A percentile compares a stretch with the other conserved stretches of the same genome.
Conservation (phyloP, 2,329 filamentous ascomycete genomes). For the Plenodomus biglobosus region DNA sequence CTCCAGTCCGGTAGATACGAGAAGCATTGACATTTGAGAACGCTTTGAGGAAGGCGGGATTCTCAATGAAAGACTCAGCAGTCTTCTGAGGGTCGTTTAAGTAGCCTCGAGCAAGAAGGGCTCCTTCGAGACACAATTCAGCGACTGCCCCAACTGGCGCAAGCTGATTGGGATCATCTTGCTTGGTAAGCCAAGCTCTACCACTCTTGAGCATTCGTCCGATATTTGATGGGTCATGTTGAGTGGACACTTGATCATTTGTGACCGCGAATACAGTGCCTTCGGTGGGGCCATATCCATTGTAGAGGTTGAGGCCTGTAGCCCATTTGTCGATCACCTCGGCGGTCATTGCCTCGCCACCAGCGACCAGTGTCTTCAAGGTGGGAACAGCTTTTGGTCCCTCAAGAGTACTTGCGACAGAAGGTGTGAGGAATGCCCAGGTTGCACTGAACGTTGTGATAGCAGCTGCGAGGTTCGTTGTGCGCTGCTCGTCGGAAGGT, state of each 20-base stretch:
- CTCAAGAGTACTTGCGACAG: conserved; percentile 39
- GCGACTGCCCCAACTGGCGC: conserved; percentile 34
- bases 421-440: conserved; percentile 41
- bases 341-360: conserved; percentile 30
- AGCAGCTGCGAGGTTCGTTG: conserved; percentile 47
- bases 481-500: conserved; percentile 45
- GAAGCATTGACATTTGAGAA: conserved; percentile 8
- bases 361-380: conserved; percentile 43
- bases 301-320: conserved; percentile 26
- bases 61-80: conserved; percentile 29
- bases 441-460: conserved; percentile 31
- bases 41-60: conserved; percentile 24
- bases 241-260: conserved; percentile 25
- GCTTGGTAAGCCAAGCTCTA: conserved; percentile 33
- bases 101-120: conserved; percentile 36
- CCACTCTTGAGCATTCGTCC: conserved; percentile 27
- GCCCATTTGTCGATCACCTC: conserved; percentile 33
- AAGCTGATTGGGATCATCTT: conserved; percentile 30
- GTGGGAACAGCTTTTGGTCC: conserved; percentile 38
- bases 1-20: conserved; percentile 39
- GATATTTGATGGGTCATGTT: conserved; percentile 28
- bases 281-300: conserved; percentile 38
- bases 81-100: conserved; percentile 31
- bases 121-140: conserved; percentile 38
- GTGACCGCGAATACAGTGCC: conserved; percentile 28